Evolutionary conservation across 305 asterid genomes (phyloP), one percentile per base, ranked within the genome.

Genomic region (Fraxinus platypoda): DNA sequence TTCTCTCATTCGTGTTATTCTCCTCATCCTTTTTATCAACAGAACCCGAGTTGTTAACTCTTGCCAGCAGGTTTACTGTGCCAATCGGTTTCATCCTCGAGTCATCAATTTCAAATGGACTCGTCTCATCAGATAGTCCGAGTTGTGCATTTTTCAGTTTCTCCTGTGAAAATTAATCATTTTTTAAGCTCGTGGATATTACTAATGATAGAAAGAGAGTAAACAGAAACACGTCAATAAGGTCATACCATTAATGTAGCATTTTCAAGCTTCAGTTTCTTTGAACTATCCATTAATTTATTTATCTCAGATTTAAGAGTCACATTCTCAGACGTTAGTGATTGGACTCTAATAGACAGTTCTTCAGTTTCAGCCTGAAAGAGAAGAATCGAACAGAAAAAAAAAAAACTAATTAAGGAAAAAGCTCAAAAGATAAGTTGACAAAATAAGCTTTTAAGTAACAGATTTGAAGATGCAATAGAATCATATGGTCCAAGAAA

Each of bases 321-420:
- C 89, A 89, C 15, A 75, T 92, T 96, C 91, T 94, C 99, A 5
- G 93, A 77, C 59, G 83, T 83, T 83, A 96, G 88, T 21, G 90
- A 85, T 77, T 90, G 94, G 79, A 96, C 99, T 83, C 90, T 94
- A 79, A 78, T 85, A 52, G 93, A 89, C 64, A 96, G 91, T 83
- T 96, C 99, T 88, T 92, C 99, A 8, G 97, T 80, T 91, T 94
- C 98, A 2, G 98, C 98, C 99, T 96, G 89, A 41, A 76, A 1
- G 9, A 19, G 34, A 37, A 19, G 17, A n/a, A 25, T 64, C n/a
- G 13, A 25, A 62, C 33, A 5, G 1, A 38, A 38, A 49, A 49
- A 15, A 11, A 43, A 49, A 49, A 46, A 13, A 49, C 59, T 49
- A 49, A 15, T 49, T 49, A 15, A 25, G 73, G 73, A 64, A 64